Evolutionary conservation across 345 rosid genomes (phyloP).

Genomic region (Brassica juncea): DNA sequence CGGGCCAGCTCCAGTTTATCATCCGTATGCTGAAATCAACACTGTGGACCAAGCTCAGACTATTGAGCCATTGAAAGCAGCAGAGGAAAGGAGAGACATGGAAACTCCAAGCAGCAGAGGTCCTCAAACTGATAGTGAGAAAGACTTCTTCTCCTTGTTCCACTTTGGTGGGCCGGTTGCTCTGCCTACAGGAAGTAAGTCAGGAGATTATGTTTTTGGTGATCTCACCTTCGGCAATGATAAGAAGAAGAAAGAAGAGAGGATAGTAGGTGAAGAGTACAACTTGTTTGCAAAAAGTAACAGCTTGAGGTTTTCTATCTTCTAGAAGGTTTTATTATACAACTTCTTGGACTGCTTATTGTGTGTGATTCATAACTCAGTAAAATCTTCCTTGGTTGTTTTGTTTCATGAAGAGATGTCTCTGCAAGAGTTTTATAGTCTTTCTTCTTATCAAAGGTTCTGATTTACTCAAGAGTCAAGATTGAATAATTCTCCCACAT

Average conservation of each 20-base stretch:
- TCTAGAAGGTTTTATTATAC: constrained; percentile 38
- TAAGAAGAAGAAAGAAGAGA: constrained; percentile 43
- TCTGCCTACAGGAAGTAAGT: constrained; percentile 51
- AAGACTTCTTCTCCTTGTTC: constrained; percentile 81
- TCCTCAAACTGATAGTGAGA: constrained; percentile 38
- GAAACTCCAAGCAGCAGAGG: constrained; percentile 41
- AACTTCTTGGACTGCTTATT: constrained; percentile 12
- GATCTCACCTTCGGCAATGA: constrained; percentile 23
- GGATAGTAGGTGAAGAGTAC: constrained; percentile 62
- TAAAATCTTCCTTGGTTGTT: constrained; percentile 7
- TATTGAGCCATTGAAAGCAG: constrained; percentile 41
- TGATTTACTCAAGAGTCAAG: not conserved
- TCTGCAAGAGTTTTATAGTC: constrained; percentile 11
- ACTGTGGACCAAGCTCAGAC: constrained; percentile 43
- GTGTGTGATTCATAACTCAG: constrained; percentile 15
- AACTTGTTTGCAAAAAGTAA: constrained; percentile 81
- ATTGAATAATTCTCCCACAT: not conserved
- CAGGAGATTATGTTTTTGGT: constrained; percentile 50
- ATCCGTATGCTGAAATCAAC: constrained; percentile 48
- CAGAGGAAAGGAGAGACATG: constrained; percentile 31
- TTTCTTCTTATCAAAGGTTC: constrained; percentile 25
- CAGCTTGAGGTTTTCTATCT: constrained; percentile 66
- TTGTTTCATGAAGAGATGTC: constrained; percentile 25
- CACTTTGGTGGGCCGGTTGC: constrained; percentile 89
- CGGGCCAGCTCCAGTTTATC: constrained; percentile 55